phyloP scores from a whole-genome alignment of 1,139 yeast genomes.

The Lodderomyces beijingensis region DNA sequence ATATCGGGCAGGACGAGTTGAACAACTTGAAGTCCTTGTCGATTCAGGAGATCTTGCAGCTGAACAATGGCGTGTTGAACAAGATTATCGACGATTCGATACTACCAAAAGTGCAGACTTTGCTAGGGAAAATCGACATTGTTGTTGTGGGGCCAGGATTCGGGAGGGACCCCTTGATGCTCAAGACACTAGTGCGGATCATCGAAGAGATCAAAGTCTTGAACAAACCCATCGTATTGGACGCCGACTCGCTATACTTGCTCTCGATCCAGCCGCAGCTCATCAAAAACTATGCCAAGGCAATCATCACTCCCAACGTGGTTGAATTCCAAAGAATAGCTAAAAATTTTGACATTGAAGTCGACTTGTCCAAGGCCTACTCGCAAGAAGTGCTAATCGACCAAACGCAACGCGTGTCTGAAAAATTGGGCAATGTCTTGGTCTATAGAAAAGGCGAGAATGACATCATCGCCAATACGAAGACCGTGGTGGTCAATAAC shows the following conservation, averaged over 20 bases:
- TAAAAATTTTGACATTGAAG: conserved; percentile 33
- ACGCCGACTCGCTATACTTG: conserved; percentile 81
- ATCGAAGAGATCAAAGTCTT: conserved; percentile 51
- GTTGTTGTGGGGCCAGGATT: conserved; percentile 92
- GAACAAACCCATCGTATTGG: conserved; percentile 67
- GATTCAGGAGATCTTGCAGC: conserved; percentile 19
- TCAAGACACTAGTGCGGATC: conserved; percentile 53
- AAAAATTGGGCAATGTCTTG: conserved; percentile 55
- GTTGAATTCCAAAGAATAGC: conserved; percentile 74
- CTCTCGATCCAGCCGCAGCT: conserved; percentile 54
- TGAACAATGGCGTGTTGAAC: conserved; percentile 20
- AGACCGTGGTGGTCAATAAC: conserved; percentile 33
- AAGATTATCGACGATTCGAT: conserved; percentile 38
- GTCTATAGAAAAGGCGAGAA: conserved; percentile 67
- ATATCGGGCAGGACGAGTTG: conserved; percentile 15
- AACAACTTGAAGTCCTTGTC: conserved; percentile 14
- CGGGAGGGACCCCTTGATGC: conserved; percentile 75
- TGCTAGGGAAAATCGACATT: conserved; percentile 69
- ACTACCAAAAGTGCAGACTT: conserved; percentile 48
- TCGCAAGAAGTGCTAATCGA: conserved; percentile 19
- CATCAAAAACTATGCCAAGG: conserved; percentile 45
- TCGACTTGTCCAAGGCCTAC: conserved; percentile 25
- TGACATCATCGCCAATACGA: conserved; percentile 57
- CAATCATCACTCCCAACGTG: conserved; percentile 84
- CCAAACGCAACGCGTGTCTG: conserved; percentile 45